Evolutionary conservation across 2,329 filamentous ascomycete species (phyloP).

Genomic region (Aspergillus jensenii): DNA sequence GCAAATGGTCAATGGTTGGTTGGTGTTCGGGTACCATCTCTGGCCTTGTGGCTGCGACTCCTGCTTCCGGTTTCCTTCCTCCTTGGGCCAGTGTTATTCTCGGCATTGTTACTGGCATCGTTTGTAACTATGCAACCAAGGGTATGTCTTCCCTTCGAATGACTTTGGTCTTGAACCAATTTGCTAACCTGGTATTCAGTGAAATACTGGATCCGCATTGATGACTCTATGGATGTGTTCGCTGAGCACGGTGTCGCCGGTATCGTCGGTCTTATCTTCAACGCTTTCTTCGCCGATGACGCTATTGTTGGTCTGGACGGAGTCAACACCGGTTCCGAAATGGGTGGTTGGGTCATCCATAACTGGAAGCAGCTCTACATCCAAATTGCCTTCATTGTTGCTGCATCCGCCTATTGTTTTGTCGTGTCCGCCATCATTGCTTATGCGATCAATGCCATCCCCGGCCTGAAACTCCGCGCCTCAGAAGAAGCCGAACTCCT

Average conservation of each 20-base stretch:
- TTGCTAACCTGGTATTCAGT: conserved; percentile 38
- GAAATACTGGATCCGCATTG: conserved; percentile 74
- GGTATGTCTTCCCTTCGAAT: conserved; percentile 54
- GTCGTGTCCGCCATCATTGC: conserved; percentile 67
- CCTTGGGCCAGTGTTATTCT: conserved; percentile 64
- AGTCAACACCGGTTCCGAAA: conserved; percentile 46
- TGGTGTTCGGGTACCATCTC: conserved; percentile 90
- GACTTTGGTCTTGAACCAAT: neutral
- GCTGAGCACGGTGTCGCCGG: conserved; percentile 85
- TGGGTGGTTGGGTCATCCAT: conserved; percentile 69
- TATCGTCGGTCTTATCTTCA: conserved; percentile 76
- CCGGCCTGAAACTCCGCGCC: conserved; percentile 68
- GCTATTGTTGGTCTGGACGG: conserved; percentile 75
- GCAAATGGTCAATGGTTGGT: conserved; percentile 92
- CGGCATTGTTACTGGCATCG: conserved; percentile 62
- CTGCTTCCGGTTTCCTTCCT: conserved; percentile 75
- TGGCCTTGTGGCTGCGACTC: conserved; percentile 83
- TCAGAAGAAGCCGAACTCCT: conserved; percentile 67
- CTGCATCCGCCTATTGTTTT: conserved; percentile 66
- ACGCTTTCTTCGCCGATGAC: conserved; percentile 72
- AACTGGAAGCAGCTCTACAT: conserved; percentile 71
- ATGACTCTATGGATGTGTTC: conserved; percentile 88
- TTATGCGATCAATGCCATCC: conserved; percentile 69
- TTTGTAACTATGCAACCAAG: conserved; percentile 86
- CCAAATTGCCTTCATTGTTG: conserved; percentile 67